Evolutionary conservation across 106 monocot species (phyloP), one percentile per base, ranked within the genome.

Genomic region (Acorus gramineus): DNA sequence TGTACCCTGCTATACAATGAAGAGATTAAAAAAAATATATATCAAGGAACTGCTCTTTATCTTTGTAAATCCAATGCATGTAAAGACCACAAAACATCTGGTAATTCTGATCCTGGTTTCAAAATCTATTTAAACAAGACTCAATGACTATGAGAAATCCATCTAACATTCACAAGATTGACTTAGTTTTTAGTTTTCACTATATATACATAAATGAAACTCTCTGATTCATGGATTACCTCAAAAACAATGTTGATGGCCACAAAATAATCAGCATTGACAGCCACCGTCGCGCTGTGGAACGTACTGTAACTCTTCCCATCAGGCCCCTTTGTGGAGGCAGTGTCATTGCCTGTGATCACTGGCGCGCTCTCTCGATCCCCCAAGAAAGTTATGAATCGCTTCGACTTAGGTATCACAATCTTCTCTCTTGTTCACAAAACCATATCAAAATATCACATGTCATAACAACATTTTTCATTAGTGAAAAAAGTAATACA

Each of bases 261-360:
- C 3, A 73, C 44, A 61, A 86, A 86, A 67, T 76, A 86, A 55
- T 86, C 55, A 1, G 86, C 49, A 42, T 82, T 76, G 3, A 86
- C 63, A 4, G 86, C 76, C 7, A 82, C 79, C 0, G 82, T 79
- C 5, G 86, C 14, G 44, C 75, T 73, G 56, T 71, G 58, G 52
- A 76, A 67, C 5, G 86, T 86, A 0, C 55, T 69, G 7, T 82
- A 12, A 4, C 67, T n/a, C 50, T n/a, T 44, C 3, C 86, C 86
- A 6, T 70, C 44, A 2, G 11, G 13, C 4, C 69, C 76, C 8
- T 11, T 56, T 12, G 78, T 75, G 5, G 79, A 71, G 0, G 86
- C 86, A 6, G 69, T 76, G 50, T 73, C 73, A 63, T 79, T 70
- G 50, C 86, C 75, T 0, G 79, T 73, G 8, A 86, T 77, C 0